These are phyloP conservation scores for Artemisia tridentata DNA, from an alignment of 129 eudicot species.

Conservation along the genomic window DNA sequence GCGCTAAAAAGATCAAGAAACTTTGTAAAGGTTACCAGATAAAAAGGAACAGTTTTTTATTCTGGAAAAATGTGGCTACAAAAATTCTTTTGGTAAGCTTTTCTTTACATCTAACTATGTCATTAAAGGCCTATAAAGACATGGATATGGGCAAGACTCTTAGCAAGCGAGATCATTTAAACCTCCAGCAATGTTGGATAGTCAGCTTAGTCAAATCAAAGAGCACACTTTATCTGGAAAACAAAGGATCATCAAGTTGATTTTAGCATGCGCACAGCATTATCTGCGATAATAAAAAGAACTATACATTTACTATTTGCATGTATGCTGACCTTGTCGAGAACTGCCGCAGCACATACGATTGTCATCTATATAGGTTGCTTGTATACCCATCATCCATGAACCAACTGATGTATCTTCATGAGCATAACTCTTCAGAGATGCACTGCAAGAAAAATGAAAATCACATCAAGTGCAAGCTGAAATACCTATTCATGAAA, in stretches of 20 bases:
- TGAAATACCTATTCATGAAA: background rate
- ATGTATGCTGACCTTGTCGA: constrained; percentile 52
- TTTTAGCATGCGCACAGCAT: too few relatives aligned
- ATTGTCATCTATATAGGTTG: constrained; percentile 78
- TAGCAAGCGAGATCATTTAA: background rate
- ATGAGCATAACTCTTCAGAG: constrained; percentile 77
- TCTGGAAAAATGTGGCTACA: constrained; percentile 13
- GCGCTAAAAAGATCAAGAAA: constrained; percentile 19
- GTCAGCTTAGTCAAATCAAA: constrained; percentile 35
- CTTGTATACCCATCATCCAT: constrained; percentile 95
- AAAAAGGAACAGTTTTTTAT: background rate
- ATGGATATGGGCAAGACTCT: constrained; percentile 4
- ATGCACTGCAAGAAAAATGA: constrained; percentile 47
- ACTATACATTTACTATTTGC: too few relatives aligned
- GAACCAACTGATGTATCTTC: constrained; percentile 92
- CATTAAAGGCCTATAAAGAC: constrained; percentile 4
- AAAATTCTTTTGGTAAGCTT: constrained; percentile 18
- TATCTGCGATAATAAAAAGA: too few relatives aligned
- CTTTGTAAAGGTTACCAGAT: constrained; percentile 1
- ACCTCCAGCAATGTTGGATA: constrained; percentile 6
- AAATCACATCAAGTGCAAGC: background rate
- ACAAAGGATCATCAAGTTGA: too few relatives aligned
- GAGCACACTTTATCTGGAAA: constrained; percentile 70
- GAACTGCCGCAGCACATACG: constrained; percentile 79
- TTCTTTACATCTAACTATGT: constrained; percentile 23